Evolutionary conservation across 2,329 filamentous ascomycete species (phyloP), one percentile per base, ranked within the genome.

Genomic region (Davidsoniella neocaledoniae): DNA sequence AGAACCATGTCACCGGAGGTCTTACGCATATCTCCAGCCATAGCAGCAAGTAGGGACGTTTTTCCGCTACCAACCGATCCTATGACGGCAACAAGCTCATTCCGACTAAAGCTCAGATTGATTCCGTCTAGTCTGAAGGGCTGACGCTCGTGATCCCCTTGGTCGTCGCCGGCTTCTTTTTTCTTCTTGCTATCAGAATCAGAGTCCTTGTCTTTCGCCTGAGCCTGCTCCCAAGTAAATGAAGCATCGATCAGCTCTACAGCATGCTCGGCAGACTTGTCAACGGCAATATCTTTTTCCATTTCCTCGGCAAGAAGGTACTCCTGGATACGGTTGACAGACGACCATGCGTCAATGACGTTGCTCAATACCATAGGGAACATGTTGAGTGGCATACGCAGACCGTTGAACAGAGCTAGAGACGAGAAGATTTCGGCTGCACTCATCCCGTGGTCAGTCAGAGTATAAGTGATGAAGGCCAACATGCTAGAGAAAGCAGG

Each of bases 401-500:
- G 72, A 4, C 83, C 80, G 63, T 96, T 96, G 73, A 96, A 98
- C 6, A 96, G 67, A 0, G 90, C 90, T 12, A 96, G 72, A 0
- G 90, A 96, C 0, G 90, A 95, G 67, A 98, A 96, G 36, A 96
- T 75, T 21, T 79, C 71, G 0, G 87, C 86, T 0, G 91, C 80
- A 1, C 76, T 69, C 16, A 96, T 72, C 25, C 63, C 63, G 57
- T 87, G 81, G 52, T 82, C 70, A 1, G 78, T 73, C 37, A 81
- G 64, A 1, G 77, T 80, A 58, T 77, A 83, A 0, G 86, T 90
- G 64, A 96, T 90, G 63, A 96, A 96, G 0, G 90, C 78, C 39
- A 96, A 64, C 86, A 96, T 95, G 1, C 88, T 93, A 0, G 90
- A 87, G 57, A 96, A 95, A 48, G 94, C 84, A 5, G 91, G 90